Conservation (phyloP, 306 rosid genomes). For the Lathyrus sativus region DNA sequence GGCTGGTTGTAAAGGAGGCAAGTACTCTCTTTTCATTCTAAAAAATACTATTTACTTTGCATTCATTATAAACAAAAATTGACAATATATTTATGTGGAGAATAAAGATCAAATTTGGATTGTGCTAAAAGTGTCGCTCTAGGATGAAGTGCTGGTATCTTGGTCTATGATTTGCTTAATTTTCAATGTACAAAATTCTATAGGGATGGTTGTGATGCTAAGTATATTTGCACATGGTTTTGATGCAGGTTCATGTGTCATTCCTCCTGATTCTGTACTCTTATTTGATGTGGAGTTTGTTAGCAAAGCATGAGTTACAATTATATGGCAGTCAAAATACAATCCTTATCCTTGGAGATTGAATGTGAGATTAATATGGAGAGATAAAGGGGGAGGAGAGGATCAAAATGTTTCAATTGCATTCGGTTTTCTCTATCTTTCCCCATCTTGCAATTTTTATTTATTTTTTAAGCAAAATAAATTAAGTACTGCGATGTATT, state of each 20-base stretch:
- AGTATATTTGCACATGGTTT: constrained; percentile 7
- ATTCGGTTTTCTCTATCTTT: no score
- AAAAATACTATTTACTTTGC: constrained; percentile 19
- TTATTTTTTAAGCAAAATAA: no score
- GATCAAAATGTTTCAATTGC: no score
- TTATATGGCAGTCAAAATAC: constrained; percentile 5
- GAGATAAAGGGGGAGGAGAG: no score
- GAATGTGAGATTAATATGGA: background rate
- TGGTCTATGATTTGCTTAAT: no score
- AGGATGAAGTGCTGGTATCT: background rate
- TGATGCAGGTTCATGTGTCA: constrained; percentile 81
- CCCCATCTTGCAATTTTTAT: no score
- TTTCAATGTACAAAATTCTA: constrained; percentile 6
- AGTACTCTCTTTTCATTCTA: constrained; percentile 27
- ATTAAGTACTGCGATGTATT: no score
- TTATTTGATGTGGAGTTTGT: constrained; percentile 87
- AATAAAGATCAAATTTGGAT: constrained; percentile 7
- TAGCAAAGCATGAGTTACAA: constrained; percentile 65
- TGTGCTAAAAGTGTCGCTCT: background rate
- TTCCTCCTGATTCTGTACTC: constrained; percentile 87
- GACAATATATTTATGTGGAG: constrained; percentile 5
- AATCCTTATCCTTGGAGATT: constrained; percentile 24
- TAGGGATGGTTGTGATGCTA: background rate
- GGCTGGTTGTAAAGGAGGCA: constrained; percentile 96
- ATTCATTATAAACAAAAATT: background rate